Evolutionary conservation across 2,329 filamentous ascomycete species (phyloP).

Genomic region (Cercospora nicotianae): DNA sequence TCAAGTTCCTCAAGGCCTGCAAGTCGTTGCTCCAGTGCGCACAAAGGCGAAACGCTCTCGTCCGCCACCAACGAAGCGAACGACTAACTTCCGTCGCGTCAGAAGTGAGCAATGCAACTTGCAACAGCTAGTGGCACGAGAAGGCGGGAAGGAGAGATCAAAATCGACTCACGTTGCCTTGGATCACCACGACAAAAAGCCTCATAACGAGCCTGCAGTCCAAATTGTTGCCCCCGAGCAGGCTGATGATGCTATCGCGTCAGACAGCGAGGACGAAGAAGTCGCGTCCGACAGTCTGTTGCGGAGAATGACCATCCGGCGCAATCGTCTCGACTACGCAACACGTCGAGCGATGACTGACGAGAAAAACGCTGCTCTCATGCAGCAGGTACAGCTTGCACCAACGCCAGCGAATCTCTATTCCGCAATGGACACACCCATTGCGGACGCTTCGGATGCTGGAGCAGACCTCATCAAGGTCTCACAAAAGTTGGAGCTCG

Average conservation of each 20-base stretch:
- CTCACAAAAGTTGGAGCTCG: slow-evolving; percentile 5
- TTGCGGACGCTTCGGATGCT: slow-evolving; percentile 9
- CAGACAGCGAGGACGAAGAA: slow-evolving; percentile 26
- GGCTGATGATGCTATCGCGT: slow-evolving; percentile 24
- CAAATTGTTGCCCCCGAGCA: slow-evolving; percentile 7
- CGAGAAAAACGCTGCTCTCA: slow-evolving; percentile 3
- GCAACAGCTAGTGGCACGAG: neutral
- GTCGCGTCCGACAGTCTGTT: neutral
- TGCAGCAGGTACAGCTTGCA: neutral
- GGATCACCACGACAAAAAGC: neutral
- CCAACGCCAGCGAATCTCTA: neutral
- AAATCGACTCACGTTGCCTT: neutral
- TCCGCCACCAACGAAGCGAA: neutral
- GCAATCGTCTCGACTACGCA: slow-evolving; percentile 19
- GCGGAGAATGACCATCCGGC: slow-evolving; percentile 2
- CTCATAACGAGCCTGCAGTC: neutral
- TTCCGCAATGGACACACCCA: neutral
- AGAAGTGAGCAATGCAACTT: slow-evolving; percentile 8
- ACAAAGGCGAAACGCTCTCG: neutral
- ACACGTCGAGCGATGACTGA: slow-evolving; percentile 20
- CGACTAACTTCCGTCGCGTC: neutral
- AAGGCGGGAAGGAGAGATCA: neutral
- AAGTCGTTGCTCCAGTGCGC: neutral
- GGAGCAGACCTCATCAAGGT: slow-evolving; percentile 8
- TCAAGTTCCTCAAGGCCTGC: neutral